Evolutionary conservation across 2,329 filamentous ascomycete species (phyloP), one percentile per base, ranked within the genome.

Genomic region (Botryotinia globosa): DNA sequence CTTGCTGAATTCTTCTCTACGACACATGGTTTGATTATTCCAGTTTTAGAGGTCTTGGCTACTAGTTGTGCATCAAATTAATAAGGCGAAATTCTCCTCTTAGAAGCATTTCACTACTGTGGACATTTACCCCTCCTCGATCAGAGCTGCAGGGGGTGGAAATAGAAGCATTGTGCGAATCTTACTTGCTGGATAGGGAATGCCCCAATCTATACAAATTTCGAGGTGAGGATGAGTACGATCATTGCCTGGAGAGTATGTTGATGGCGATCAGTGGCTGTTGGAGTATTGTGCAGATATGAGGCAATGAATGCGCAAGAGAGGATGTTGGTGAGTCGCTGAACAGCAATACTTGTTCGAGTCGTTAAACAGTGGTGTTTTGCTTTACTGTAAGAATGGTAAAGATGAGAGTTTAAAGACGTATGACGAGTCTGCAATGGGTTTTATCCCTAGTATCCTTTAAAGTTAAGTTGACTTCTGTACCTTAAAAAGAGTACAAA

Each of bases 31-130:
- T 67, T 67, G 16, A n/a, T 2, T 45, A 32, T 56, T 67, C 20
- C 22, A 56, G 34, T 54, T 56, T n/a, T 3, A 25, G 45, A 56
- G 2, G n/a, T 29, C n/a, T 56, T 29, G 14, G 29, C 29, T 6
- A n/a, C 25, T 18, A 18, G 12, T 56, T 54, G 2, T 9, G n/a
- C 14, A 29, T 56, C 14, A 7, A 51, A 29, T n/a, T n/a, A 18
- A 0, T 18, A 16, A 14, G 12, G 6, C 0, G 12, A n/a, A 2
- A n/a, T 14, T 14, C 1, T 54, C 25, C 12, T 5, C 25, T 42
- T 18, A 42, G 16, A 29, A n/a, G 25, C 25, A 14, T 14, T 25
- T 5, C 25, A 56, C 51, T 18, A 18, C n/a, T 18, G 51, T 29
- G 51, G n/a, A 8, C 6, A 18, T 56, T 29, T 29, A 56, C 51